Base-by-base conservation (phyloP, 176 grass and related monocot genomes). In the Phragmites australis region DNA sequence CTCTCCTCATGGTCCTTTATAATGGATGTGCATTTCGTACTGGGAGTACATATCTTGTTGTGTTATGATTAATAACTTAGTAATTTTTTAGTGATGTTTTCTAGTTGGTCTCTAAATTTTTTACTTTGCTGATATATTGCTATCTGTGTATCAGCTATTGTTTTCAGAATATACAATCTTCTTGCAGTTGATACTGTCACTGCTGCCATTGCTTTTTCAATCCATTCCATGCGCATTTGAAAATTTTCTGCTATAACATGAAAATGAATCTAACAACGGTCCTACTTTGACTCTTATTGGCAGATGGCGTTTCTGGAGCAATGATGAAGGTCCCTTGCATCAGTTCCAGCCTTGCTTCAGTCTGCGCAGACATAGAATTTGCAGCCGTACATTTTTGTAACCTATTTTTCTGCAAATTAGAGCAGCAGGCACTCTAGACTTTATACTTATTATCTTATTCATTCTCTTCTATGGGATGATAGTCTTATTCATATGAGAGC, bases 251-350 rank as follows among this genome's bases (percentile, higher is more conserved):
- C 62, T 54, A 30, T 63, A 27, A 50, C 29, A 65, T 62, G 59
- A 63, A 64, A 12, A 13, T 76, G 23, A 50, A 46, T 57, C 57
- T 83, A 63, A 80, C 22, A 15, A 21, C 29, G 3, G 47, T 70
- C 70, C 8, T 83, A 81, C 46, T 68, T 76, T 10, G 14, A 46
- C 50, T 53, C 72, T 68, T 93, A 27, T 76, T 46, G 42, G 37
- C 86, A 95, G 96, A 99, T 91, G 96, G 92, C 3, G 41, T 99
- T 87, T 99, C 93, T 82, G 96, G 96, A 89, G 90, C 92, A 62
- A 99, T 95, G 92, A 99, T 93, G 96, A 98, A 98, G 96, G 96
- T 98, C 18, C 22, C 26, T 79, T 40, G n/a, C n/a, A n/a, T n/a
- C 52, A 70, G 3, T 53, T 76, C 39, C 5, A 67, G 43, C 52